These are phyloP conservation scores for Coemansia sp. DNA, from an alignment of 192 early-diverging fungal genomes.

Conservation along the genomic window DNA sequence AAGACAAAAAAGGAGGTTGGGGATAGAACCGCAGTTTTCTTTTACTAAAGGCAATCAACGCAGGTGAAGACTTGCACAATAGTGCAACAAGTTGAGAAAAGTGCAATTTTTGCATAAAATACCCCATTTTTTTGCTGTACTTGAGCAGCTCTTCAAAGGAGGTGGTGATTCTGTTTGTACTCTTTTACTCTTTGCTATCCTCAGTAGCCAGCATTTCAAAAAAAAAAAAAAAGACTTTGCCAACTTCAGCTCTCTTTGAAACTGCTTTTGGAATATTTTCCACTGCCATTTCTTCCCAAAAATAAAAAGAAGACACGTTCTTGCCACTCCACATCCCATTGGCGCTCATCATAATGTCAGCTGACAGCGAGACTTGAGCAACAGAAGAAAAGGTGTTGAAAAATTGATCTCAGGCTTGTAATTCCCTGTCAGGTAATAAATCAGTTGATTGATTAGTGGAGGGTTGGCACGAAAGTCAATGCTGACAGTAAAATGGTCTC, in stretches of 20 bases:
- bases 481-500: neutral
- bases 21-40: neutral
- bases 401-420: neutral
- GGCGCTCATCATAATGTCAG: neutral
- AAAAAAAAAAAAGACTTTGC: too few species aligned
- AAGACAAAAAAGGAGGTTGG: neutral
- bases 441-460: neutral
- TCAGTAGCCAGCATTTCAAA: too few species aligned
- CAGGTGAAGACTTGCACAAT: neutral
- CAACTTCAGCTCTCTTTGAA: too few species aligned
- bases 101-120: too few species aligned
- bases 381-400: neutral
- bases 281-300: neutral
- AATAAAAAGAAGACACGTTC: neutral
- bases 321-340: neutral
- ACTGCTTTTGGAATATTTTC: neutral
- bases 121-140: too few species aligned
- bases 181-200: too few species aligned
- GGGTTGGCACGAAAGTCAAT: neutral
- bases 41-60: neutral
- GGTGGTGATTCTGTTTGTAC: too few species aligned
- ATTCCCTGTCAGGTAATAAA: neutral
- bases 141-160: too few species aligned
- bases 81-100: neutral
- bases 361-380: neutral